phyloP scores from a whole-genome alignment of 2,329 filamentous ascomycete genomes.

The Colletotrichum theobromicola region DNA sequence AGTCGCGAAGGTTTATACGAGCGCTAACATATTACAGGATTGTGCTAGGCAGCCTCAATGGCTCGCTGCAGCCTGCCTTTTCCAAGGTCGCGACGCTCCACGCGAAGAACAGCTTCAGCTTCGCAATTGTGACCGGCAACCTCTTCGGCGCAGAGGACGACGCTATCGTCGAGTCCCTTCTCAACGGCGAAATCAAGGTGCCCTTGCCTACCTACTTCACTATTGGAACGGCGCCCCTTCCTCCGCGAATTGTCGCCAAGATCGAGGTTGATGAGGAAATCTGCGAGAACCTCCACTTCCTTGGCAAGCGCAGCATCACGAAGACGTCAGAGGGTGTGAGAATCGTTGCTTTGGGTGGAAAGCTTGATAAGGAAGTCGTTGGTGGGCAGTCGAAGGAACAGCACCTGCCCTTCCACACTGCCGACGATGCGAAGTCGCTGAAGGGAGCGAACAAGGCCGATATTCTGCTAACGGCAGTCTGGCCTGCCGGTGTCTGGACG shows the following conservation, averaged over 20 bases:
- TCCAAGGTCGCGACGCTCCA: slow-evolving; percentile 82
- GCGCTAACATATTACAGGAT: slow-evolving; percentile 55
- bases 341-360: slow-evolving; percentile 85
- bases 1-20: background rate
- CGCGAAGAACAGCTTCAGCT: slow-evolving; percentile 84
- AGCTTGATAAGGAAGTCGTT: slow-evolving; percentile 65
- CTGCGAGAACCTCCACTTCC: slow-evolving; percentile 88
- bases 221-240: slow-evolving; percentile 75
- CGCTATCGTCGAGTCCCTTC: slow-evolving; percentile 64
- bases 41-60: slow-evolving; percentile 83
- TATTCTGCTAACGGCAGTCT: slow-evolving; percentile 85
- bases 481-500: slow-evolving; percentile 76
- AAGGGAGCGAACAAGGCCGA: slow-evolving; percentile 81
- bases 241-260: slow-evolving; percentile 71
- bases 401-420: slow-evolving; percentile 78
- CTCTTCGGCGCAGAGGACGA: slow-evolving; percentile 73
- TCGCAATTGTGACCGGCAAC: slow-evolving; percentile 85
- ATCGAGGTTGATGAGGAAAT: slow-evolving; percentile 77
- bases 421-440: slow-evolving; percentile 76
- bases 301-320: slow-evolving; percentile 84
- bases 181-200: slow-evolving; percentile 75
- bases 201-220: slow-evolving; percentile 92
- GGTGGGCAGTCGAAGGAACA: slow-evolving; percentile 72
- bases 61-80: slow-evolving; percentile 77
- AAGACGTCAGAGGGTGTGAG: slow-evolving; percentile 90